These are phyloP conservation scores for Zygosaccharomyces sapae DNA, from an alignment of 1,139 yeast species.

Conservation along the genomic window DNA sequence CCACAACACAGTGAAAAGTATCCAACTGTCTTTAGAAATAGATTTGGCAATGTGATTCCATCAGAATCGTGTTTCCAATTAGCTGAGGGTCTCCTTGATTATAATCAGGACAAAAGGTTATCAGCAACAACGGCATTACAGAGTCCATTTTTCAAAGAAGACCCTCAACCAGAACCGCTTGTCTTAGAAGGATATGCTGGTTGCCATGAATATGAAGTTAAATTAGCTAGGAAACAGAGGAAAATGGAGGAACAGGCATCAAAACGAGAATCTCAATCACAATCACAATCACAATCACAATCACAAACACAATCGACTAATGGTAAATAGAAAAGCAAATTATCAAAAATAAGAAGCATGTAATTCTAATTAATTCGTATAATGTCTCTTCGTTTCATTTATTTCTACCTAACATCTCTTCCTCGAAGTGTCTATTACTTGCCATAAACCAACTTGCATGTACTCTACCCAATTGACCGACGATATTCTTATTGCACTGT, in stretches of 20 bases:
- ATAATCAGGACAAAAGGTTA: conserved; percentile 66
- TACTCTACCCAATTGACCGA: conserved; percentile 34
- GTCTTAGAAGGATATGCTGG: conserved; percentile 60
- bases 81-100: conserved; percentile 55
- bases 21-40: conserved; percentile 47
- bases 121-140: conserved; percentile 58
- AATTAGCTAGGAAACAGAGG: conserved; percentile 65
- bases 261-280: conserved; percentile 2
- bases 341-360: not conserved
- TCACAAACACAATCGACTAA: not conserved
- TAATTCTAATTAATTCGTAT: conserved; percentile 2
- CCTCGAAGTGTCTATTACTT: conserved; percentile 31
- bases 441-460: conserved; percentile 35
- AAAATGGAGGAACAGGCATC: conserved; percentile 43
- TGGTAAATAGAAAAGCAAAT: not conserved
- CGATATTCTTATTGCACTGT: conserved; percentile 31
- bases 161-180: conserved; percentile 59
- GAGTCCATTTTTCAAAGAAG: conserved; percentile 67
- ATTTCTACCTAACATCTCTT: conserved; percentile 24
- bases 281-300: no score
- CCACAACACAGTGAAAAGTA: conserved; percentile 43
- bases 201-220: conserved; percentile 88
- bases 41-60: conserved; percentile 45
- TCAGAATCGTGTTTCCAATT: conserved; percentile 57
- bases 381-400: conserved; percentile 8